phyloP scores from a whole-genome alignment of 805 yeast genomes.

The Candida golubevii region DNA sequence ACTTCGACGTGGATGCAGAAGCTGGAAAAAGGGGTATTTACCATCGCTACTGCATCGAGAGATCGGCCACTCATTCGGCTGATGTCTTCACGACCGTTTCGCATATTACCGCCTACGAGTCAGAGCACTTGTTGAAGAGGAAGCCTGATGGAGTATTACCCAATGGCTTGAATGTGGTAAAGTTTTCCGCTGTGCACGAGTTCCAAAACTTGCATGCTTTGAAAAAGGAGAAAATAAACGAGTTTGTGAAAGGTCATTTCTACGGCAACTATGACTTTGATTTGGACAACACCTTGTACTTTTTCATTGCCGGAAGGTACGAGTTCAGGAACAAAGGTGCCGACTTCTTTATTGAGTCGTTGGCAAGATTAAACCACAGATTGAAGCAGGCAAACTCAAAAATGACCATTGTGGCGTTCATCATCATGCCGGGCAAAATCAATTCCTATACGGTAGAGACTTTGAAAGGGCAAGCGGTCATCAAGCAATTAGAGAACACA shows the following conservation, averaged over 20 bases:
- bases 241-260: constrained; percentile 93
- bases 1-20: constrained; percentile 93
- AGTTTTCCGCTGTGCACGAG: constrained; percentile 96
- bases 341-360: constrained; percentile 87
- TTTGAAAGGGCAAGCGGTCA: constrained; percentile 92
- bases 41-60: constrained; percentile 93
- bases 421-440: constrained; percentile 96
- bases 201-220: constrained; percentile 94
- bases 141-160: constrained; percentile 98
- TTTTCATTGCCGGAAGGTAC: constrained; percentile 95
- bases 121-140: constrained; percentile 87
- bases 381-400: constrained; percentile 78
- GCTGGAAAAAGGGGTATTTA: constrained; percentile 98
- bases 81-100: constrained; percentile 98
- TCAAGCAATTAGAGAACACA: constrained; percentile 83
- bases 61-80: constrained; percentile 93
- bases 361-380: constrained; percentile 87
- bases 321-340: constrained; percentile 97
- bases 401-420: constrained; percentile 92
- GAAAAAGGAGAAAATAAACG: constrained; percentile 87
- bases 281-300: constrained; percentile 87
- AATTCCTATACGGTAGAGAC: constrained; percentile 95
- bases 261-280: constrained; percentile 96
- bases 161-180: constrained; percentile 91
- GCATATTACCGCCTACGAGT: constrained; percentile 94